Percentiles rank a stretch among this genome's conserved stretches.
Evolutionary conservation across 176 grass and related monocot species (phyloP).

Genomic region (Rhynchospora breviuscula): DNA sequence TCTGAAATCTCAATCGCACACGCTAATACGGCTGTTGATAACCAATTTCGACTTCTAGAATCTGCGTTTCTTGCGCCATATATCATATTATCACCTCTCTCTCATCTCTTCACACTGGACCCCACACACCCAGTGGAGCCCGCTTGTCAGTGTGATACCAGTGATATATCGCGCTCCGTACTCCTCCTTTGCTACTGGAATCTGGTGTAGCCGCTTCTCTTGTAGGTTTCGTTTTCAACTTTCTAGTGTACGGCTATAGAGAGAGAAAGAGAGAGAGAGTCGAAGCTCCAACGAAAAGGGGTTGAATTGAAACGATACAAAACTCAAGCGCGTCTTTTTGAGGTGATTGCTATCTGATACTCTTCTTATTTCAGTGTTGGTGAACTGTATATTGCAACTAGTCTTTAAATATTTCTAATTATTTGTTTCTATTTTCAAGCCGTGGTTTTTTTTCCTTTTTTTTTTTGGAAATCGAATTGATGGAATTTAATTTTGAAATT

Average conservation of each 20-base stretch:
- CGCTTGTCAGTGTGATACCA: neutral
- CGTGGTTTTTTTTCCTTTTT: neutral
- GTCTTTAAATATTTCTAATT: neutral
- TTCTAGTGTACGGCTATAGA: neutral
- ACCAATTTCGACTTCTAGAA: neutral
- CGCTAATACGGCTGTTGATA: neutral
- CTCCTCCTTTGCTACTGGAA: neutral
- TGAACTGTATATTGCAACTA: neutral
- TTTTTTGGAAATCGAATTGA: neutral
- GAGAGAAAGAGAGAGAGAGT: neutral
- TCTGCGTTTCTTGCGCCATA: neutral
- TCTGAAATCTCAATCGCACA: neutral
- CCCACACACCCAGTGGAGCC: neutral
- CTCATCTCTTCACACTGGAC: neutral
- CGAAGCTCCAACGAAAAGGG: neutral
- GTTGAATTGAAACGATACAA: neutral
- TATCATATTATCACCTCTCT: neutral
- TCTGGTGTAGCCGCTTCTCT: neutral
- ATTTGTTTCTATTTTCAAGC: neutral
- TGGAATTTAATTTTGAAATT: neutral
- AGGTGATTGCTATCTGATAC: neutral
- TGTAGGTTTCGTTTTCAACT: neutral
- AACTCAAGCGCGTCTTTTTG: neutral
- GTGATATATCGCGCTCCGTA: neutral
- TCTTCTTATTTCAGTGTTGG: neutral